Evolutionary conservation across 371 early-diverging fungal genomes (phyloP).

Genomic region (Mucor circinelloides): DNA sequence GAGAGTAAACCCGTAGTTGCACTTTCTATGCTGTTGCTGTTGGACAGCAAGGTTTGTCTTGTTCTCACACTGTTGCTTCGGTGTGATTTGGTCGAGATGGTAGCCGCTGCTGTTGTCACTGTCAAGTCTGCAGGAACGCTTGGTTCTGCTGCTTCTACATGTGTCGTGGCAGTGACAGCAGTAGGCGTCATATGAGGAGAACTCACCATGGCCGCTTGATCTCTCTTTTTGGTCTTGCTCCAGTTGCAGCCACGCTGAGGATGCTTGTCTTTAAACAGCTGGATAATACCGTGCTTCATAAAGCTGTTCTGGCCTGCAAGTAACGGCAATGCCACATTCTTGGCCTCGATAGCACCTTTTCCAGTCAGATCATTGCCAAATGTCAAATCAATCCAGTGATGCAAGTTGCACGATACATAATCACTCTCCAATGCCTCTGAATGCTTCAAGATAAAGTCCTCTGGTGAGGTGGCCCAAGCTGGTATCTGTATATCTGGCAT

Average conservation of each 20-base stretch:
- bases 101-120: background rate
- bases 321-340: constrained; percentile 70
- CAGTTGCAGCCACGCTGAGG: constrained; percentile 63
- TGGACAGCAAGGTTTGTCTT: constrained; percentile 18
- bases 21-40: constrained; percentile 10
- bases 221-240: constrained; percentile 27
- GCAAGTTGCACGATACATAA: constrained; percentile 73
- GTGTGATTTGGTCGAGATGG: background rate
- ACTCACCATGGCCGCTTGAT: background rate
- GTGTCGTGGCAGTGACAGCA: background rate
- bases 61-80: constrained; percentile 15
- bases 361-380: constrained; percentile 81
- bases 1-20: constrained; percentile 14
- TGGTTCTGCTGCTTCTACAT: background rate
- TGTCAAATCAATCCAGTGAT: constrained; percentile 85
- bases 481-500: constrained; percentile 75
- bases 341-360: constrained; percentile 76
- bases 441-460: constrained; percentile 71
- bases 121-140: background rate
- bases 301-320: constrained; percentile 67
- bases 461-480: constrained; percentile 66
- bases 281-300: constrained; percentile 79
- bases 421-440: constrained; percentile 79
- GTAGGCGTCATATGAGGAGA: background rate
- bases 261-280: constrained; percentile 74